phyloP scores from a whole-genome alignment of 2,329 filamentous ascomycete species.

The Sporothrix brunneoviolacea region DNA sequence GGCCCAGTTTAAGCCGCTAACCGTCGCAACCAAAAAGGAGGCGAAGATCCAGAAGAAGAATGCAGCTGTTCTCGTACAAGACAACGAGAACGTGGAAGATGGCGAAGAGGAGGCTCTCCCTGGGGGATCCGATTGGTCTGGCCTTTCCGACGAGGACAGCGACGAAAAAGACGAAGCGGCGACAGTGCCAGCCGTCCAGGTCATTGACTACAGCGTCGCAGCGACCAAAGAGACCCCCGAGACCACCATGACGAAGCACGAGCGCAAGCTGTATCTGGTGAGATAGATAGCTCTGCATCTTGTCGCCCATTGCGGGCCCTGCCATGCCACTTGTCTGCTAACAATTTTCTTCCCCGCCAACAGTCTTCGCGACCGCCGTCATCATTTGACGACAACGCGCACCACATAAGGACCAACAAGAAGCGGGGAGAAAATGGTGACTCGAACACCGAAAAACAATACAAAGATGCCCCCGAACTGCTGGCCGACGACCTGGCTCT shows the following conservation, averaged over 20 bases:
- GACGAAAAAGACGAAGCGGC: conserved; percentile 33
- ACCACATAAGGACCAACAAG: conserved; percentile 14
- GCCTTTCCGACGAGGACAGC: conserved; percentile 23
- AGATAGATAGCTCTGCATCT: no score
- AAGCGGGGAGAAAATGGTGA: conserved; percentile 22
- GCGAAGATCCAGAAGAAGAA: conserved; percentile 22
- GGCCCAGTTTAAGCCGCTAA: conserved; percentile 73
- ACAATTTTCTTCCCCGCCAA: conserved; percentile 21
- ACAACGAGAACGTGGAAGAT: conserved; percentile 24
- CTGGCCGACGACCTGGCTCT: conserved; percentile 89
- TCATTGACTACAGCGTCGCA: conserved; percentile 53
- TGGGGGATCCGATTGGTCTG: no score
- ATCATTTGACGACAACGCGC: conserved; percentile 10
- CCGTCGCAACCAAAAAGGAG: conserved; percentile 18
- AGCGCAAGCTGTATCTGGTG: conserved; percentile 75
- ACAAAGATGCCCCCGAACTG: conserved; percentile 57
- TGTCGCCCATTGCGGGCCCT: no score
- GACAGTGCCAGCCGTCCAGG: conserved; percentile 42
- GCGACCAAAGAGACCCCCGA: conserved; percentile 19
- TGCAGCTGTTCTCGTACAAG: no score
- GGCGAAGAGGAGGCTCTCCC: conserved; percentile 36
- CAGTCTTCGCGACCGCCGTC: conserved; percentile 45
- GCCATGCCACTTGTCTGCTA: conserved; percentile 7
- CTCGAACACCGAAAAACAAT: conserved; percentile 52
- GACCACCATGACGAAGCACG: conserved; percentile 53